Percentiles rank a stretch among this genome's conserved stretches.
These are phyloP conservation scores for Boletus tomentosulus DNA, from an alignment of 768 basidiomycete species.

Conservation along the genomic window DNA sequence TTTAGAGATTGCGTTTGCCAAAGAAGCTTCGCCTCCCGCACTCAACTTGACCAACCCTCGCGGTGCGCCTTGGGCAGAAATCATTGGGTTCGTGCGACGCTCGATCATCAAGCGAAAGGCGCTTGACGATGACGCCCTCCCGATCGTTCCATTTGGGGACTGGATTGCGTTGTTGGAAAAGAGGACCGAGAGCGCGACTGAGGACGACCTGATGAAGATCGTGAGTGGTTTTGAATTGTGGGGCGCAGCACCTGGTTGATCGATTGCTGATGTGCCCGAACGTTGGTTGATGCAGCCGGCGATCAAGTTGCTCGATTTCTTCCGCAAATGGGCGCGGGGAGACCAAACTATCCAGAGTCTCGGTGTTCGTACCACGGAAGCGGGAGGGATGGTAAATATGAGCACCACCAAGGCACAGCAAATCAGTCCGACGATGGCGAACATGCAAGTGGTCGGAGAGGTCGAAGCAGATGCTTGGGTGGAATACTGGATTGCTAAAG, in stretches of 20 bases:
- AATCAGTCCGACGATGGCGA: conserved; percentile 22
- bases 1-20: conserved; percentile 24
- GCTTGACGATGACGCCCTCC: conserved; percentile 11
- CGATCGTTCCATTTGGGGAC: conserved; percentile 31
- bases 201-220: conserved; percentile 28
- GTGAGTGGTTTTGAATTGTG: conserved; percentile 19
- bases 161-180: conserved; percentile 33
- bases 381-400: conserved; percentile 21
- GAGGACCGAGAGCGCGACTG: conserved; percentile 12
- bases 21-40: conserved; percentile 13
- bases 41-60: conserved; percentile 40
- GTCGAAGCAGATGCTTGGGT: conserved; percentile 25
- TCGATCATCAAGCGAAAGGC: conserved; percentile 9
- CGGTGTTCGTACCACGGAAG: conserved; percentile 3
- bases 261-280: not conserved
- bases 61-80: conserved; percentile 11
- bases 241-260: too few relatives aligned
- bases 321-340: conserved; percentile 12
- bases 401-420: conserved; percentile 9
- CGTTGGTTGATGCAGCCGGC: conserved; percentile 27
- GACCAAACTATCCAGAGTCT: too few relatives aligned
- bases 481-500: conserved; percentile 20
- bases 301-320: conserved; percentile 33
- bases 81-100: conserved; percentile 23
- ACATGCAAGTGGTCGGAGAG: conserved; percentile 22